A percentile compares a stretch with the other conserved stretches of the same genome.
Conservation (phyloP, 768 basidiomycete genomes). For the Podaxis pistillaris region DNA sequence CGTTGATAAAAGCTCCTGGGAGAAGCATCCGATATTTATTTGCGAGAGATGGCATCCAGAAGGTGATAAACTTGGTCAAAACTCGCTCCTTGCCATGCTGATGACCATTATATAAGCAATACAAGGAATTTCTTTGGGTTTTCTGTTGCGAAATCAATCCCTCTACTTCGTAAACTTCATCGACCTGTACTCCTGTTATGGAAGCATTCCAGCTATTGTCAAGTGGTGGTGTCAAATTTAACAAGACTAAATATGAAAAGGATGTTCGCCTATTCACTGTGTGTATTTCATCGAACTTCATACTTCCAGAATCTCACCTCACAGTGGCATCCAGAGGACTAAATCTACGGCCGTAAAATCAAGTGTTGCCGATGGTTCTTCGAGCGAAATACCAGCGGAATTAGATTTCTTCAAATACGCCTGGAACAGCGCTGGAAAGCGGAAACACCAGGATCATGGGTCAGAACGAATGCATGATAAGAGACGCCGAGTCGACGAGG, state of each 20-base stretch:
- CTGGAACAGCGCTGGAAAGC: slow-evolving; percentile 51
- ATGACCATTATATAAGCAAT: not conserved
- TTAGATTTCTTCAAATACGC: slow-evolving; percentile 94
- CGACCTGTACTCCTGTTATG: slow-evolving; percentile 37
- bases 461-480: slow-evolving; percentile 26
- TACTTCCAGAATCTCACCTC: not conserved
- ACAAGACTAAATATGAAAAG: slow-evolving; percentile 69
- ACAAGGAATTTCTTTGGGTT: not conserved
- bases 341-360: slow-evolving; percentile 10
- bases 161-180: not conserved
- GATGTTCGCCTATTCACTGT: slow-evolving; percentile 76
- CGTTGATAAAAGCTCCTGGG: not conserved
- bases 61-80: too few species aligned
- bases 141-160: not conserved
- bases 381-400: slow-evolving; percentile 62
- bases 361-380: slow-evolving; percentile 18
- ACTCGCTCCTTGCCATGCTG: too few species aligned
- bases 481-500: slow-evolving; percentile 28
- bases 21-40: not conserved
- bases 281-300: slow-evolving; percentile 17
- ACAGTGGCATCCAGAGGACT: not conserved
- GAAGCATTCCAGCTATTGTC: slow-evolving; percentile 91
- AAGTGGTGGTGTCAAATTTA: slow-evolving; percentile 78
- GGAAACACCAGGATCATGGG: slow-evolving; percentile 34
- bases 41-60: not conserved